A percentile compares a stretch with the other conserved stretches of the same genome.
Evolutionary conservation across 73 alveolate species (phyloP).

Genomic region (Paraurostyla sp.): DNA sequence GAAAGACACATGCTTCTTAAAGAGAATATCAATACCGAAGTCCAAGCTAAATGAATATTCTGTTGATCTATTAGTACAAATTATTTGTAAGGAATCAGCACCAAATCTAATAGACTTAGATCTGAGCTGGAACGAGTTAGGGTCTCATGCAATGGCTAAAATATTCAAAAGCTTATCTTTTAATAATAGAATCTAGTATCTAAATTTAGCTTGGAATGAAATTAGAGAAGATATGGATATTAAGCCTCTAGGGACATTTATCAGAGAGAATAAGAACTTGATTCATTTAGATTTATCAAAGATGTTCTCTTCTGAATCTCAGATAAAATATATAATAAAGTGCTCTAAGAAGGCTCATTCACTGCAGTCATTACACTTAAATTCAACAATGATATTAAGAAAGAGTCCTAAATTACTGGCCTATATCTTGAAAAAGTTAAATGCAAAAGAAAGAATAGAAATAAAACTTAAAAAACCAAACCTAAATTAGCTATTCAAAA

Average conservation of each 20-base stretch:
- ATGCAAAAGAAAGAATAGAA: background rate
- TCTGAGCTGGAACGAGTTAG: slow-evolving; percentile 23
- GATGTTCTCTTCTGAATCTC: slow-evolving; percentile 10
- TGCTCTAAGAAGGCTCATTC: slow-evolving; percentile 16
- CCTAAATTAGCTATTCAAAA: background rate
- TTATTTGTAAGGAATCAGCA: background rate
- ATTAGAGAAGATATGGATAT: slow-evolving; percentile 29
- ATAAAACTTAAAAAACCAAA: background rate
- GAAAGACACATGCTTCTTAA: slow-evolving; percentile 30
- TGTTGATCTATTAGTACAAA: background rate
- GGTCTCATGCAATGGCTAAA: background rate
- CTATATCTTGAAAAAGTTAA: background rate
- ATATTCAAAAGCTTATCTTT: background rate
- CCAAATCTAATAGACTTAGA: slow-evolving; percentile 36
- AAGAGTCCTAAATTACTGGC: background rate
- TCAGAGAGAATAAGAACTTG: background rate
- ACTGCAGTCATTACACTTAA: slow-evolving; percentile 15
- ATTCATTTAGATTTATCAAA: slow-evolving; percentile 24
- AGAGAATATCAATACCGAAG: background rate
- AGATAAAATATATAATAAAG: slow-evolving; percentile 1
- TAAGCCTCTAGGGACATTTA: slow-evolving; percentile 21
- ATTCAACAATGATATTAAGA: background rate
- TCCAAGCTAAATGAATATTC: slow-evolving; percentile 36
- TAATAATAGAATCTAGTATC: slow-evolving; percentile 4
- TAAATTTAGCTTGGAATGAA: slow-evolving; percentile 36